phyloP scores from a whole-genome alignment of 768 basidiomycete species.

The Mrakia gelida region DNA sequence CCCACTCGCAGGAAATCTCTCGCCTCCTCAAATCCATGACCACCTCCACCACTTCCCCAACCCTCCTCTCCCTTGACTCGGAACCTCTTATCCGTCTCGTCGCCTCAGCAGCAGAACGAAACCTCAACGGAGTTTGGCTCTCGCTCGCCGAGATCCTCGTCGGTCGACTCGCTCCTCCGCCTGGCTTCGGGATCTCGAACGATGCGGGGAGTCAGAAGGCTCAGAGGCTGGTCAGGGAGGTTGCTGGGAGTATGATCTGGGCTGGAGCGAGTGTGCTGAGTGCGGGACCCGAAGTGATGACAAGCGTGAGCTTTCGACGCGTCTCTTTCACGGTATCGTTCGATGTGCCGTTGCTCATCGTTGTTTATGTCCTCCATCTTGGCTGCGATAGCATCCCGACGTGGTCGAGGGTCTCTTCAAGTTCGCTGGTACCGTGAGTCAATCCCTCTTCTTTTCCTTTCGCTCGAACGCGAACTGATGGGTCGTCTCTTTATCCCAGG shows the following conservation, averaged over 20 bases:
- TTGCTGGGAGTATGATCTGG: slow-evolving; percentile 2
- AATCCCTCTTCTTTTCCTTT: background rate
- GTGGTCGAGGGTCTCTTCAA: slow-evolving; percentile 31
- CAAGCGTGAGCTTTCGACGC: background rate
- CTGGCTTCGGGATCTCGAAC: slow-evolving; percentile 34
- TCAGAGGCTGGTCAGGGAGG: slow-evolving; percentile 8
- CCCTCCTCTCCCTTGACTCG: slow-evolving; percentile 73
- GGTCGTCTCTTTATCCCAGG: background rate
- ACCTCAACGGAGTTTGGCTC: slow-evolving; percentile 62
- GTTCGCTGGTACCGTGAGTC: slow-evolving; percentile 18
- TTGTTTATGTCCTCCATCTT: background rate
- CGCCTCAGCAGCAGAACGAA: slow-evolving; percentile 38
- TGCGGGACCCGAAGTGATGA: slow-evolving; percentile 17
- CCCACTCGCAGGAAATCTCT: slow-evolving; percentile 59
- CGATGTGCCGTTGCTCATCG: background rate
- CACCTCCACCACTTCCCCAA: slow-evolving; percentile 65
- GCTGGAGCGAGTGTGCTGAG: background rate
- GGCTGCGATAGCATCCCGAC: background rate
- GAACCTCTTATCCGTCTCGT: slow-evolving; percentile 56
- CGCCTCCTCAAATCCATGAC: slow-evolving; percentile 83
- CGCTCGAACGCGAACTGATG: background rate
- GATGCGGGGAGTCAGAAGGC: background rate
- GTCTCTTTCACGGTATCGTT: background rate
- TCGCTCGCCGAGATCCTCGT: slow-evolving; percentile 73
- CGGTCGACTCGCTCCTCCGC: slow-evolving; percentile 73